phyloP scores from a whole-genome alignment of 2,329 filamentous ascomycete genomes.

The Sporothrix brasiliensis region DNA sequence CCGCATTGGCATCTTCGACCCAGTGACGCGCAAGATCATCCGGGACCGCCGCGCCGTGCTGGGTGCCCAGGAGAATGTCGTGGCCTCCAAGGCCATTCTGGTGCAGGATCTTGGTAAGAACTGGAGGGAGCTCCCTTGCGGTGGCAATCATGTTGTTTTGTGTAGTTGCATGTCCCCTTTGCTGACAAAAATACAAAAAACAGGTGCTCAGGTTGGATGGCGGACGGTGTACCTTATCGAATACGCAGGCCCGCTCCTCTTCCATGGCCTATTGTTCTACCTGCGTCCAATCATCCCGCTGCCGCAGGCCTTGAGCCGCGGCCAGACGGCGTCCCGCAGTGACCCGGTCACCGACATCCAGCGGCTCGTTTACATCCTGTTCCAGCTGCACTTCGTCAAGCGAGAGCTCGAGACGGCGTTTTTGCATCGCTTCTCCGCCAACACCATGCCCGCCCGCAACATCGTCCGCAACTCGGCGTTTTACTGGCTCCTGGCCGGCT shows the following conservation, averaged over 20 bases:
- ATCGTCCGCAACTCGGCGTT: conserved; percentile 94
- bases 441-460: conserved; percentile 88
- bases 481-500: conserved; percentile 86
- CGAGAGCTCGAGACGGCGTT: conserved; percentile 93
- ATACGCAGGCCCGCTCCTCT: conserved; percentile 87
- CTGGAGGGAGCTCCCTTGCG: conserved; percentile 34
- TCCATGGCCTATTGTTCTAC: conserved; percentile 75
- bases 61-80: conserved; percentile 52
- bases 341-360: conserved; percentile 62
- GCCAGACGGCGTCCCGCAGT: conserved; percentile 44
- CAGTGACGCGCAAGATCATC: conserved; percentile 62
- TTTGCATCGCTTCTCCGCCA: conserved; percentile 90
- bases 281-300: conserved; percentile 71
- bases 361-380: conserved; percentile 71
- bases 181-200: not conserved
- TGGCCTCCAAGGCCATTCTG: conserved; percentile 63
- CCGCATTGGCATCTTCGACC: conserved; percentile 64
- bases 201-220: conserved; percentile 89
- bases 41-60: conserved; percentile 63
- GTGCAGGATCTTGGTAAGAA: conserved; percentile 88
- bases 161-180: not conserved
- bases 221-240: conserved; percentile 92
- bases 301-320: conserved; percentile 35
- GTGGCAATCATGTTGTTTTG: not conserved
- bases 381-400: conserved; percentile 86